A percentile compares a stretch with the other conserved stretches of the same genome.
phyloP scores from a whole-genome alignment of 2,329 filamentous ascomycete species.

The Dothideomycetes sp. region DNA sequence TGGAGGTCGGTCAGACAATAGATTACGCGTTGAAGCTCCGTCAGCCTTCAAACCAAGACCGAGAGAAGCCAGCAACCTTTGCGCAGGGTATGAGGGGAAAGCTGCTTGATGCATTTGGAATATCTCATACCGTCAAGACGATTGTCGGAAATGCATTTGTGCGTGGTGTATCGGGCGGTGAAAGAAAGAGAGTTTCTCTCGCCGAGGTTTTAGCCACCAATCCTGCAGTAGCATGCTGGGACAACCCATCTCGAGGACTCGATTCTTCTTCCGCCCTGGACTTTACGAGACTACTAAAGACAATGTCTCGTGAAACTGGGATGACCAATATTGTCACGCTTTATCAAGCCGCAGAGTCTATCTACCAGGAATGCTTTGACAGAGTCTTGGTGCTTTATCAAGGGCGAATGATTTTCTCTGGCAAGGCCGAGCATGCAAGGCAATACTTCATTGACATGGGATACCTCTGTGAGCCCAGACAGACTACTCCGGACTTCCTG shows the following conservation, averaged over 20 bases:
- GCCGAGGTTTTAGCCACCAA: constrained; percentile 39
- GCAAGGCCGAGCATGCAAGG: constrained; percentile 47
- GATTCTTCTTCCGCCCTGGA: constrained; percentile 49
- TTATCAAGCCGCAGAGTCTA: constrained; percentile 37
- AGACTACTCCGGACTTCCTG: constrained; percentile 61
- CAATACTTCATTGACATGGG: constrained; percentile 58
- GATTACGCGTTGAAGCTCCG: constrained; percentile 44
- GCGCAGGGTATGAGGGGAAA: constrained; percentile 53
- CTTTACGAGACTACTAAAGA: constrained; percentile 43
- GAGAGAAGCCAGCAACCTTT: constrained; percentile 41
- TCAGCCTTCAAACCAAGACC: constrained; percentile 48
- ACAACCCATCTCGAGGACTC: constrained; percentile 39
- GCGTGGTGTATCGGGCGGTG: constrained; percentile 51
- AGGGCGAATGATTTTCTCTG: constrained; percentile 66
- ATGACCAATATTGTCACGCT: constrained; percentile 45
- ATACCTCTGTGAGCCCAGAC: constrained; percentile 55
- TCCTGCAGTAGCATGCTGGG: constrained; percentile 31
- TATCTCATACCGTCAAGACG: constrained; percentile 46
- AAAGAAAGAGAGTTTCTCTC: constrained; percentile 47
- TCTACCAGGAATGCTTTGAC: constrained; percentile 59
- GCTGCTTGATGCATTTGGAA: constrained; percentile 60
- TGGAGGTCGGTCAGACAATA: constrained; percentile 46
- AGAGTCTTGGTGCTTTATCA: constrained; percentile 67
- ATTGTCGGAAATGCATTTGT: constrained; percentile 49
- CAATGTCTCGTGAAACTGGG: constrained; percentile 38